These are phyloP conservation scores for Miamiensis avidus DNA, from an alignment of 169 alveolate genomes.

Conservation along the genomic window DNA sequence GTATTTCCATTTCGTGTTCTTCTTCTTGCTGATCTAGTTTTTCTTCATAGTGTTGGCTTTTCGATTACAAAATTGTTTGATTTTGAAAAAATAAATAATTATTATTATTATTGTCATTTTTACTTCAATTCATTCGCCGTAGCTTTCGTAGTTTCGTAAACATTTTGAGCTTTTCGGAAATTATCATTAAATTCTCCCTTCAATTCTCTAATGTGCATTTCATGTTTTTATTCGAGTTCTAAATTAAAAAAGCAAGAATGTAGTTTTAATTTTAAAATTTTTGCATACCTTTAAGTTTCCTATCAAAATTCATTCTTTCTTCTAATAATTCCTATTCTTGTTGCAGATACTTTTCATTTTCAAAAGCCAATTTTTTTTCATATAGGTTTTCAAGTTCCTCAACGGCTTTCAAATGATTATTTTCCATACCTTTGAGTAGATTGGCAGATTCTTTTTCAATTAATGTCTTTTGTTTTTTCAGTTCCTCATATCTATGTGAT, in stretches of 20 bases:
- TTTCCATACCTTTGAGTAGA: slow-evolving; percentile 66
- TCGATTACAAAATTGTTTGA: too few relatives aligned
- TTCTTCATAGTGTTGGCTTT: slow-evolving; percentile 60
- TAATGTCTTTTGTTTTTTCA: slow-evolving; percentile 51
- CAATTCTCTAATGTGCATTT: slow-evolving; percentile 61
- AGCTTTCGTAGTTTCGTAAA: slow-evolving; percentile 62
- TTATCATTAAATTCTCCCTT: slow-evolving; percentile 58
- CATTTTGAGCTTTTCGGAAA: slow-evolving; percentile 58
- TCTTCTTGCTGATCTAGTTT: slow-evolving; percentile 76
- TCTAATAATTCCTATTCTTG: slow-evolving; percentile 65
- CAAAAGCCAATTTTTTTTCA: slow-evolving; percentile 74
- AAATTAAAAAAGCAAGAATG: too few relatives aligned
- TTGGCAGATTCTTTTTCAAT: slow-evolving; percentile 67
- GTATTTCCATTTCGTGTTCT: slow-evolving; percentile 77
- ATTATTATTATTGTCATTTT: too few relatives aligned
- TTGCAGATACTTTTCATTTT: slow-evolving; percentile 62
- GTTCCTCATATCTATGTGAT: slow-evolving; percentile 66
- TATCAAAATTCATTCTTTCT: slow-evolving; percentile 62
- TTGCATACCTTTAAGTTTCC: slow-evolving; percentile 25
- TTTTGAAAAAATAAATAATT: too few relatives aligned
- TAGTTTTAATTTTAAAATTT: too few relatives aligned
- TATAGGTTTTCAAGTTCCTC: slow-evolving; percentile 71
- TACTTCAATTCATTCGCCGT: slow-evolving; percentile 67
- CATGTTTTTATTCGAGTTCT: slow-evolving; percentile 57
- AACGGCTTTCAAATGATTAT: slow-evolving; percentile 62